These are phyloP conservation scores for Astrocystis sublimbata DNA, from an alignment of 495 filamentous ascomycete genomes.

Conservation along the genomic window DNA sequence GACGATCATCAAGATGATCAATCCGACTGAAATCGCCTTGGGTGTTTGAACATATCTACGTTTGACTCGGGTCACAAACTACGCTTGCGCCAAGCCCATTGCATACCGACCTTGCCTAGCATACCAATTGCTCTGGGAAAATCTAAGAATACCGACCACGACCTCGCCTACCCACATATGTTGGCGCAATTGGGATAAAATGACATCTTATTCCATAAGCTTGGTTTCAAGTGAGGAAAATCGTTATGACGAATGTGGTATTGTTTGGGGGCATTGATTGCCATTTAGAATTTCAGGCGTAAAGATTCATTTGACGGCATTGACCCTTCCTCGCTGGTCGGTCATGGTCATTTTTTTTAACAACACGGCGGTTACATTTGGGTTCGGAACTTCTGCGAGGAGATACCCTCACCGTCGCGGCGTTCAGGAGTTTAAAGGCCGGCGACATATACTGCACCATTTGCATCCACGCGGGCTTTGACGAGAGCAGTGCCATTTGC, in stretches of 20 bases:
- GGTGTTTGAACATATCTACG: conserved; percentile 22
- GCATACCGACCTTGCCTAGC: conserved; percentile 24
- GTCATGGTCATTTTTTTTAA: conserved; percentile 29
- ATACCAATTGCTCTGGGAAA: conserved; percentile 25
- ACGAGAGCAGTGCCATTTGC: conserved; percentile 18
- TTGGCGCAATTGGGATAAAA: conserved; percentile 13
- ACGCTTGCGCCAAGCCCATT: conserved; percentile 27
- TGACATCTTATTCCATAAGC: conserved; percentile 8
- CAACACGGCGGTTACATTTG: conserved; percentile 22
- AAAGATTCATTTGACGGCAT: conserved; percentile 31
- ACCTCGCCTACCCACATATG: conserved; percentile 4
- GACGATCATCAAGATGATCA: conserved; percentile 54
- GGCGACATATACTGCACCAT: conserved; percentile 22
- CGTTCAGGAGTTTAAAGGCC: conserved; percentile 29
- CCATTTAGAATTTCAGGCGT: conserved; percentile 34
- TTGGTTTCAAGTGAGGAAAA: conserved; percentile 29
- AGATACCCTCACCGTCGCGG: conserved; percentile 36
- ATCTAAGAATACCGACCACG: conserved; percentile 9
- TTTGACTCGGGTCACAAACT: conserved; percentile 28
- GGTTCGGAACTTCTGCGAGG: conserved; percentile 28
- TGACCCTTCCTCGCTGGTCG: conserved; percentile 31
- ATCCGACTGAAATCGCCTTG: conserved; percentile 39
- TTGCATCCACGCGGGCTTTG: conserved; percentile 29
- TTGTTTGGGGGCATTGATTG: conserved; percentile 30
- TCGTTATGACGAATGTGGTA: conserved; percentile 31